Percentiles rank a stretch among this genome's conserved stretches.
These are phyloP conservation scores for Xerocomus potaroensis DNA, from an alignment of 768 basidiomycete species.

Conservation along the genomic window DNA sequence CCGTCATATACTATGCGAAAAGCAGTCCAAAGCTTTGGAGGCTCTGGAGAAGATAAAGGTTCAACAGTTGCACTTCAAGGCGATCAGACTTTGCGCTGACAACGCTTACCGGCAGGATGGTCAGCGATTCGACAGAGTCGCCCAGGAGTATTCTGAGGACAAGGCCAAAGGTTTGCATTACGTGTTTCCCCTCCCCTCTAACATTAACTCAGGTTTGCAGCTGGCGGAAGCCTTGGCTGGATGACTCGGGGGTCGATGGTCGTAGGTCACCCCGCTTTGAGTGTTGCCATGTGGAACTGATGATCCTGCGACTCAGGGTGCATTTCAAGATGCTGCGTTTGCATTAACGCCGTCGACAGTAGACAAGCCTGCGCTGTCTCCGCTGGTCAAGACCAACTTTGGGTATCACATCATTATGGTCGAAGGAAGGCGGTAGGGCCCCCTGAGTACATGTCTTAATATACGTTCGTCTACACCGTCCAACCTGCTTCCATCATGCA, in stretches of 20 bases:
- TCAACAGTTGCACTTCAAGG: slow-evolving; percentile 4
- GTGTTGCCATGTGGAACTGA: slow-evolving; percentile 3
- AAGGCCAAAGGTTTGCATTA: slow-evolving; percentile 68
- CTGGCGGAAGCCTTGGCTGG: slow-evolving; percentile 85
- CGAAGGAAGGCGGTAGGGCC: slow-evolving; percentile 62
- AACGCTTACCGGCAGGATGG: slow-evolving; percentile 49
- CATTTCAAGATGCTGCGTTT: slow-evolving; percentile 90
- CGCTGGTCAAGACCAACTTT: slow-evolving; percentile 76
- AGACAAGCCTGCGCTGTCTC: slow-evolving; percentile 69
- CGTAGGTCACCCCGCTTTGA: slow-evolving; percentile 34
- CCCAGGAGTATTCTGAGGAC: slow-evolving; percentile 87
- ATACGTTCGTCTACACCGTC: slow-evolving; percentile 12
- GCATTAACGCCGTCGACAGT: slow-evolving; percentile 72
- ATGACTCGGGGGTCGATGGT: slow-evolving; percentile 85
- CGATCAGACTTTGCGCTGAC: not conserved
- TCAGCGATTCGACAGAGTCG: slow-evolving; percentile 81
- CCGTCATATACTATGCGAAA: slow-evolving; percentile 85
- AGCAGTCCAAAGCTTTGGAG: slow-evolving; percentile 75
- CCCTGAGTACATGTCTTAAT: slow-evolving; percentile 18
- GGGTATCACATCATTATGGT: slow-evolving; percentile 94
- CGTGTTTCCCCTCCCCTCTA: not conserved
- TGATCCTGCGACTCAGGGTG: slow-evolving; percentile 34
- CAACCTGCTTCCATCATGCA: slow-evolving; percentile 11
- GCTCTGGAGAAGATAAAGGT: slow-evolving; percentile 80
- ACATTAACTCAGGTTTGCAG: slow-evolving; percentile 33